Evolutionary conservation across 2,329 filamentous ascomycete genomes (phyloP), one percentile per base, ranked within the genome.

Genomic region (Scedosporium apiospermum): DNA sequence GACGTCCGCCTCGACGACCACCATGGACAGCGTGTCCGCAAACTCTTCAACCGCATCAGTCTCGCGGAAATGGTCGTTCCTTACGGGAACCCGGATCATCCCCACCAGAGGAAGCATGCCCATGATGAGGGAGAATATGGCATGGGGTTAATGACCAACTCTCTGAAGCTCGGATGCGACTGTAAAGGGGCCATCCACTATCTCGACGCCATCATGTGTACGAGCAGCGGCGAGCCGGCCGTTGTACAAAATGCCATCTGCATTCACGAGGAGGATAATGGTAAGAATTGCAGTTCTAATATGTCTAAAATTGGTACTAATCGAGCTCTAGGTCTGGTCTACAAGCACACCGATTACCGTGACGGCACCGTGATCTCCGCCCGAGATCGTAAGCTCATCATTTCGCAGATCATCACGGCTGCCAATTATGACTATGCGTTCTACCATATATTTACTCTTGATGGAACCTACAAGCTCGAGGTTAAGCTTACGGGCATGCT

Each of bases 21-120:
- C 34, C 34, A 90, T 90, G 74, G 87, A 90, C 57, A 88, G 78
- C 55, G 80, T 88, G 41, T 82, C 92, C 38, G 88, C 90, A 1
- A 81, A 95, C 42, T 96, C 96, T 76, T 96, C 34, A 38, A 95
- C 82, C 85, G 93, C 58, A 80, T 97, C 6, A 96, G 91, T 0
- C 80, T 97, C 0, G 89, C 90, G 0, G 93, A 96, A 77, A 97
- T 97, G 92, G 91, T 96, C 0, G 91, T 96, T 0, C 92, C 92
- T 0, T 96, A 93, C 66, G 90, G 89, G 55, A 90, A 91, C 69
- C 90, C 90, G 0, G 89, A 92, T 67, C 85, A 87, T 66, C 90
- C 89, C 18, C 90, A 93, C 72, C 89, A 92, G 68, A 80, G 89
- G 61, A 93, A 93, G 71, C 88, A 92, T 69, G 89, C 89, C 6